Evolutionary conservation across 768 basidiomycete genomes (phyloP), one percentile per base, ranked within the genome.

Genomic region (Trametopsis cervina): DNA sequence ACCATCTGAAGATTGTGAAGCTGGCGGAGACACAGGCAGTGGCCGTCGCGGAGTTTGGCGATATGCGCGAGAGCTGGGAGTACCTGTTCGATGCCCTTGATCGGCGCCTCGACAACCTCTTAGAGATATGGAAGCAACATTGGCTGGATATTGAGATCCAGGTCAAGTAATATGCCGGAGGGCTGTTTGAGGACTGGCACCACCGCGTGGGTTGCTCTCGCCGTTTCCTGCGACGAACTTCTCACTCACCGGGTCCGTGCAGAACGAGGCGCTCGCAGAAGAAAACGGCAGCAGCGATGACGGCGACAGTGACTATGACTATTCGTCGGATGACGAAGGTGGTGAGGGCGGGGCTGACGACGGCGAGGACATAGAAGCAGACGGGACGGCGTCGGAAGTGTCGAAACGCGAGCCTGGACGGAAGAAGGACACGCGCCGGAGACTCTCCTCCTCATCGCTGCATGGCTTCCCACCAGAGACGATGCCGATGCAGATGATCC

Each of bases 171-270:
- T 61, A 55, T 29, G 45, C 52, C 9, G 54, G 54, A 0, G 60
- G 60, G 6, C 46, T 61, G 26, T 61, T 59, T 50, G 49, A 54
- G n/a, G 55, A 54, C 11, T 61, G 60, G 60, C 49, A 61, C 40
- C 45, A 59, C 13, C 25, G 22, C 40, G 47, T 53, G 15, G 18
- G 41, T 33, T 18, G 4, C 12, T 11, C 12, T 21, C n/a, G 17
- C 10, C 3, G 43, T 9, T 22, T 35, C 33, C 13, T 17, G 17
- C 4, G 25, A 6, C 23, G 33, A 20, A 36, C 12, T 17, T 46
- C 11, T 5, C 15, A 43, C 29, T n/a, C 15, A 26, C 9, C 6
- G 18, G 9, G 24, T 9, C 6, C 15, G n/a, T n/a, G 7, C n/a
- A 44, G 42, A 40, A 29, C 18, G 4, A 25, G 11, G 45, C 43